Evolutionary conservation across 2,329 filamentous ascomycete genomes (phyloP), one percentile per base, ranked within the genome.

Genomic region (Sordariomycetes sp.): DNA sequence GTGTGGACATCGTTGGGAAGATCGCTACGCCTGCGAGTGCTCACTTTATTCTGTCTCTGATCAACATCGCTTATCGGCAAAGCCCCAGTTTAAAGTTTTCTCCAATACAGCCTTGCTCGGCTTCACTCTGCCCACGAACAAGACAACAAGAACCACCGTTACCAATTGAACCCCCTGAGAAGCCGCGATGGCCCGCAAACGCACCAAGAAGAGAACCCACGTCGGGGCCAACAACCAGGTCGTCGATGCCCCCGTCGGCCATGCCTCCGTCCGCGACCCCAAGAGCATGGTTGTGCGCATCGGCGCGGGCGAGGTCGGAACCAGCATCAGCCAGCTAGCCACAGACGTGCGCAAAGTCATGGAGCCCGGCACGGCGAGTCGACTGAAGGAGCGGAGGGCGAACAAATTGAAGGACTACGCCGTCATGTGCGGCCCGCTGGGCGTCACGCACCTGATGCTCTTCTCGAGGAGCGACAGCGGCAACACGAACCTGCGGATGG

Each of bases 271-370:
- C 34, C 76, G 79, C 43, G 72, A 79, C 33, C 92, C 92, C 21
- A 95, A 95, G 70, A 93, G 83, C 56, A 95, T 98, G 90, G 90
- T 98, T 38, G 94, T 98, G 59, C 85, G 92, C 46, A 88, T 95
- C 50, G 92, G 92, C 48, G 90, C 88, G 47, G 84, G 87, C 49
- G 86, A 95, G 54, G 86, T 98, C 34, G 92, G 92, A 38, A 77
- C 86, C 39, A 94, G 84, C 56, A 75, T 98, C 48, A 90, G 82
- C 55, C 88, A 96, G 62, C 68, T 98, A 47, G 88, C 90, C 16
- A 79, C 83, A 47, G 92, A 98, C 63, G 84, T 96, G 39, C 79
- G 92, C 48, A 72, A 72, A 36, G 90, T 96, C 64, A 94, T 98
- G 87, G 87, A 96, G 60, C 92, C 92, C 1, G 85, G 87, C 35